These are phyloP conservation scores for Cornus suecica DNA, from an alignment of 148 eudicot genomes.

Conservation along the genomic window DNA sequence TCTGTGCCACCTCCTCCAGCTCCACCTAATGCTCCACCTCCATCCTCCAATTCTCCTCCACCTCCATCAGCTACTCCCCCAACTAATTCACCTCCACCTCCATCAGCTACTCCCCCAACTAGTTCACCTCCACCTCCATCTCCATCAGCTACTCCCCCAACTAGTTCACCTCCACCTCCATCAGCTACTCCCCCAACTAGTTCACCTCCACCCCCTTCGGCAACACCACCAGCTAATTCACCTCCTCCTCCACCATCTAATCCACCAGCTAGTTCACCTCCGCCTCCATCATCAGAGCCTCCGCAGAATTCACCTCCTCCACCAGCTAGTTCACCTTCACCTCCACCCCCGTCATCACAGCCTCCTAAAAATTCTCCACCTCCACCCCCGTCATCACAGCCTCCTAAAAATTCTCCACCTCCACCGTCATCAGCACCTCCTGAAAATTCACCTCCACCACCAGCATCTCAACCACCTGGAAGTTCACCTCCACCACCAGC, in stretches of 20 bases:
- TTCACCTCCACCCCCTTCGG: slow-evolving; percentile 26
- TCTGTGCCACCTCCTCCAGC: slow-evolving; percentile 22
- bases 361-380: slow-evolving; percentile 22
- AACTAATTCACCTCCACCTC: slow-evolving; percentile 2
- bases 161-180: slow-evolving; percentile 23
- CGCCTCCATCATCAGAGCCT: slow-evolving; percentile 14
- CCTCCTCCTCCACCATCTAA: slow-evolving; percentile 25
- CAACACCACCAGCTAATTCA: slow-evolving; percentile 16
- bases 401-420: slow-evolving; percentile 20
- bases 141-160: slow-evolving; percentile 22
- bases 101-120: slow-evolving; percentile 20
- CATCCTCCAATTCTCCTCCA: slow-evolving; percentile 8
- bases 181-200: slow-evolving; percentile 22
- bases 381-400: slow-evolving; percentile 8
- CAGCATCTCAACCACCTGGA: slow-evolving; percentile 27
- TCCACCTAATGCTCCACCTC: slow-evolving; percentile 8
- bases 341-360: slow-evolving; percentile 28
- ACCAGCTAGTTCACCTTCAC: slow-evolving; percentile 11
- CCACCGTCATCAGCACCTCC: slow-evolving; percentile 26
- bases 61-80: slow-evolving; percentile 17
- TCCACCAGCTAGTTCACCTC: slow-evolving; percentile 5
- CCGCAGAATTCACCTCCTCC: slow-evolving; percentile 23
- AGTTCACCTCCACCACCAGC: slow-evolving; percentile 35
- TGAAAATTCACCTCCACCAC: slow-evolving; percentile 25
- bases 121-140: slow-evolving; percentile 33